Evolutionary conservation across 2,329 filamentous ascomycete species (phyloP), one percentile per base, ranked within the genome.

Genomic region (Calonectria hawksworthii): DNA sequence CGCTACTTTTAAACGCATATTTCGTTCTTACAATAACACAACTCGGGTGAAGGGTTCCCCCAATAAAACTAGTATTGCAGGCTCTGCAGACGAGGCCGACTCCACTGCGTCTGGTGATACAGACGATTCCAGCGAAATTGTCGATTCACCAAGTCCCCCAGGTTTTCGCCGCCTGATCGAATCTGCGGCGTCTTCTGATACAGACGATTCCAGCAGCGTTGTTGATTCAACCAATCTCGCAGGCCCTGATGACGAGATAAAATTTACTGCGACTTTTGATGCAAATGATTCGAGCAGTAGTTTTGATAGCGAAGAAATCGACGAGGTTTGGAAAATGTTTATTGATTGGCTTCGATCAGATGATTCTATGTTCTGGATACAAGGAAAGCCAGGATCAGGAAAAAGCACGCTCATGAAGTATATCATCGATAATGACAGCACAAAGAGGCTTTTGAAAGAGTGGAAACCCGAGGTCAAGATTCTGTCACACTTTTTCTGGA

Each of bases 1-100:
- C 18, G 61, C 63, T n/a, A 66, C 38, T 32, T 72, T 72, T 30
- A 10, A 67, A 1, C 61, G 28, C 32, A 28, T 70, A 23, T 70
- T 70, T 8, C 34, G 2, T 23, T 61, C 66, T 16, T 59, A 23
- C 5, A 23, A 61, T 2, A 23, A 59, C 2, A 16, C 5, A 8
- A 18, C 11, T 36, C 6, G 11, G 10, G 34, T 14, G 8, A 32
- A 32, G 30, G 8, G 4, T 32, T 32, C 30, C 30, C 4, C 4
- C 30, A 8, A 32, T 32, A 8, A 8, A 16, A 10, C 23, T 9
- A n/a, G 8, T n/a, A 16, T 14, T 30, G 11, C 0, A 3, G 30
- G 30, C 30, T 73, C 68, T 16, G 63, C 69, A 6, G 30, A 32
- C n/a, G n/a, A n/a, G n/a, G n/a, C n/a, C n/a, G n/a, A n/a, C n/a